These are phyloP conservation scores for Conoideocrella luteorostrata DNA, from an alignment of 2,329 filamentous ascomycete species.

Conservation along the genomic window DNA sequence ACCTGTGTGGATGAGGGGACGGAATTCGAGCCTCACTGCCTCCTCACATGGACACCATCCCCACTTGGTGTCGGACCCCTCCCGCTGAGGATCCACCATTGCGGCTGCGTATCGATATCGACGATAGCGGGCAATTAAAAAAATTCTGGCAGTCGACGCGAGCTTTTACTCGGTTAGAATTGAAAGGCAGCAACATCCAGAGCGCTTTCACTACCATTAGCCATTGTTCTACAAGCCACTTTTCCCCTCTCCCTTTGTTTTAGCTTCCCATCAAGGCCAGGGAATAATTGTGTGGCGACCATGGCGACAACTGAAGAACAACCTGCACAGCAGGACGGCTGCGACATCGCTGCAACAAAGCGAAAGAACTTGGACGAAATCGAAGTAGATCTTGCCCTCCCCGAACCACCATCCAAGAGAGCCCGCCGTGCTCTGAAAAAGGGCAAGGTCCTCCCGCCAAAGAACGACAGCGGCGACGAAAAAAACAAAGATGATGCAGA, in stretches of 20 bases:
- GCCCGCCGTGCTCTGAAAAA: conserved; percentile 87
- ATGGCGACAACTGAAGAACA: conserved; percentile 13
- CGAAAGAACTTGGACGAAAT: conserved; percentile 71
- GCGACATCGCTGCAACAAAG: conserved; percentile 38
- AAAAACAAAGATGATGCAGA: conserved; percentile 25
- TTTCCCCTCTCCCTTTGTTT: not conserved
- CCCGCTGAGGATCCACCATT: not conserved
- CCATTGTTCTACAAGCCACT: no score
- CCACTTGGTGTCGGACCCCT: not conserved
- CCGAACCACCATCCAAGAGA: conserved; percentile 92
- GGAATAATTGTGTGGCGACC: not conserved
- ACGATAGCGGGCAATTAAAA: not conserved
- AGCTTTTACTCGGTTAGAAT: no score
- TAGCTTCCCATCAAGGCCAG: no score
- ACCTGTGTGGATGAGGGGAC: no score
- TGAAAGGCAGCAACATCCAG: no score
- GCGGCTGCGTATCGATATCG: not conserved
- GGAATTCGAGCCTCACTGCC: no score
- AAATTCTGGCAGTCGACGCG: conserved; percentile 1
- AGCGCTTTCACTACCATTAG: no score
- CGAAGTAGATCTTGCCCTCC: conserved; percentile 82
- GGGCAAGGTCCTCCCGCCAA: conserved; percentile 51
- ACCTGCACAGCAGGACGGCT: conserved; percentile 5
- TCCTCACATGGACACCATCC: no score
- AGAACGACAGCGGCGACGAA: conserved; percentile 30